Evolutionary conservation across 2,329 filamentous ascomycete genomes (phyloP).

Genomic region (Aspergillus hortae): DNA sequence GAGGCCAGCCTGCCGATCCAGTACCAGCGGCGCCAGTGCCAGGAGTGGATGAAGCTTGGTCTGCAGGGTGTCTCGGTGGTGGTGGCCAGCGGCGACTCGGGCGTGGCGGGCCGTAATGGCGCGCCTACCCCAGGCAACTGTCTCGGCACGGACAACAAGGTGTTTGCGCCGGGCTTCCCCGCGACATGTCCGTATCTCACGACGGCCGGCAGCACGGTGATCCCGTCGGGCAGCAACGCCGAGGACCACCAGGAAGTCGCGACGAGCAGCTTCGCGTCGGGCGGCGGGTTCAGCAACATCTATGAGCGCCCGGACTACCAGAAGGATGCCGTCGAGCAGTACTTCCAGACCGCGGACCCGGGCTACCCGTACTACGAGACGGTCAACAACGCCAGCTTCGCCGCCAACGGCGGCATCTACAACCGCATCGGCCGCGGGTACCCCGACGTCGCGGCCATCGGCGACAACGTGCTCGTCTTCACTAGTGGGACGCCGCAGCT

Average conservation of each 20-base stretch:
- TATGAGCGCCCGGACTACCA: slow-evolving; percentile 41
- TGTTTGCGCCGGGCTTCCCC: slow-evolving; percentile 39
- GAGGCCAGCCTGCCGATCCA: slow-evolving; percentile 32
- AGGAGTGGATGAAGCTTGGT: slow-evolving; percentile 49
- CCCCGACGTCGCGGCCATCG: slow-evolving; percentile 37
- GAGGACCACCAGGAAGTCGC: slow-evolving; percentile 34
- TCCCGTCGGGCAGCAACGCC: slow-evolving; percentile 27
- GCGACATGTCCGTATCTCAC: slow-evolving; percentile 34
- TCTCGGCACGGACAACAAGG: slow-evolving; percentile 28
- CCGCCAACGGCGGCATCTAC: slow-evolving; percentile 26
- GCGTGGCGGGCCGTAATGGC: slow-evolving; percentile 33
- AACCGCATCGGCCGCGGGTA: slow-evolving; percentile 33
- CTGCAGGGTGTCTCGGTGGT: slow-evolving; percentile 46
- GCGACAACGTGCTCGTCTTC: slow-evolving; percentile 32
- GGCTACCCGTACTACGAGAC: slow-evolving; percentile 29
- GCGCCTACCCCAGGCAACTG: slow-evolving; percentile 31
- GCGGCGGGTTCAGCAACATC: slow-evolving; percentile 44
- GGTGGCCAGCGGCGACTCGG: slow-evolving; percentile 47
- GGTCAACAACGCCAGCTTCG: slow-evolving; percentile 30
- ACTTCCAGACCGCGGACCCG: slow-evolving; percentile 26
- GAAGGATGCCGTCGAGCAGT: slow-evolving; percentile 31
- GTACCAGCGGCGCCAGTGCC: slow-evolving; percentile 39
- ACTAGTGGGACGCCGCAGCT: slow-evolving; percentile 17
- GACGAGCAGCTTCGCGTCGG: slow-evolving; percentile 35
- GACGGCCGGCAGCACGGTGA: slow-evolving; percentile 37